Evolutionary conservation across 23 red algal species (phyloP), one percentile per base, ranked within the genome.

Genomic region (Chondrus crispus): DNA sequence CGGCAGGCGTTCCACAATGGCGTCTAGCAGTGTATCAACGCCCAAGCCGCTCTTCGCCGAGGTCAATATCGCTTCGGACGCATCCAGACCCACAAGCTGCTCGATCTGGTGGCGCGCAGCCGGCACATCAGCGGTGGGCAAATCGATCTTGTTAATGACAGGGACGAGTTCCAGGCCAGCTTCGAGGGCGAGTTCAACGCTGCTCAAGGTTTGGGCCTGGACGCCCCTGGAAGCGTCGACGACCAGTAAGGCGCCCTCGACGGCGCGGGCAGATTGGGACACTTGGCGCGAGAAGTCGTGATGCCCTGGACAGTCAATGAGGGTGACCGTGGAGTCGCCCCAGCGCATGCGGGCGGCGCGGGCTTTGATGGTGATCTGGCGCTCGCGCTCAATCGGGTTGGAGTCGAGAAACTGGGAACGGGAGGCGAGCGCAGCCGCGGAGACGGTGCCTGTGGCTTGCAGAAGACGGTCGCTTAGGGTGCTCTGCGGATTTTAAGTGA

Each of bases 271-370:
- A 47, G 88, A 88, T 45, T 91, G 87, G 12, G 93, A 95, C 35
- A 95, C 96, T 42, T 98, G 92, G 76, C 91, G 85, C 30, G 92
- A 87, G 86, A 98, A 98, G 88, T 98, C 96, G 52, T 92, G 87
- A 82, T 98, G 96, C 13, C 96, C 96, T 29, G 96, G 96, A 75
- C 92, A 95, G 73, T 98, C 96, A 46, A 98, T 92, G 38, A 98
- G 66, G 22, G 93, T 95, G 54, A 98, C 63, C 9, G 48, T 55
- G 85, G 92, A 80, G 38, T 93, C 10, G 14, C 51, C 5, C 83
- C 82, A 95, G 46, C 62, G 75, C 89, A 98, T 93, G 26, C 93
- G 92, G 26, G 85, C 92, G 22, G 96, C 89, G 44, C 87, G 86
- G 44, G 90, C 70, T 84, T 98, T 95, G 82, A 98, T 92, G 53